Evolutionary conservation across 768 basidiomycete genomes (phyloP).

Genomic region (Panus rudis): DNA sequence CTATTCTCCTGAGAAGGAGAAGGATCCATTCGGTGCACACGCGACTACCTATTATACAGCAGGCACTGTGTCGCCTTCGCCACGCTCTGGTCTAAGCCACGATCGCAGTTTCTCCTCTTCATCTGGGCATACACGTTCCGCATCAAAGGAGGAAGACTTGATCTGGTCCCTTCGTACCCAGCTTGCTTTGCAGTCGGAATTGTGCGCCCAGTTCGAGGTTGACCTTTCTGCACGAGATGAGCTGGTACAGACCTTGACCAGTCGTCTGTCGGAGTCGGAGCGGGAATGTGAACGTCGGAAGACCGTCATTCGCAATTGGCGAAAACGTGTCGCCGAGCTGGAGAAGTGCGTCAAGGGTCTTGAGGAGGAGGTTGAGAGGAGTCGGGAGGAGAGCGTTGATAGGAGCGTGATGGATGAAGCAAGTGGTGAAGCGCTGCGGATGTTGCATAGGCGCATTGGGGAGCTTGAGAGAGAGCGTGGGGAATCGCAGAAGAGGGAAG

Average conservation of each 20-base stretch:
- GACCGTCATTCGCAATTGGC: slow-evolving; percentile 51
- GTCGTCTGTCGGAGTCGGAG: slow-evolving; percentile 48
- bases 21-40: slow-evolving; percentile 69
- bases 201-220: slow-evolving; percentile 70
- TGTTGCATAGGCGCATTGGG: slow-evolving; percentile 74
- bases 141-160: slow-evolving; percentile 64
- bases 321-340: slow-evolving; percentile 70
- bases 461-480: slow-evolving; percentile 63
- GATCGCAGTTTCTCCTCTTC: no score
- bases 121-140: slow-evolving; percentile 44
- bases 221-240: slow-evolving; percentile 72
- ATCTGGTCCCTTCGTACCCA: slow-evolving; percentile 73
- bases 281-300: slow-evolving; percentile 59
- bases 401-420: slow-evolving; percentile 81
- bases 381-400: slow-evolving; percentile 74
- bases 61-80: slow-evolving; percentile 63
- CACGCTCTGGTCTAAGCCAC: slow-evolving; percentile 41
- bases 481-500: slow-evolving; percentile 33
- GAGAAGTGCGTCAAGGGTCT: slow-evolving; percentile 58
- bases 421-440: slow-evolving; percentile 69
- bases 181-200: slow-evolving; percentile 64
- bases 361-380: slow-evolving; percentile 85
- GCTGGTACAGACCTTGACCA: slow-evolving; percentile 52
- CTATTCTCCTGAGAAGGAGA: slow-evolving; percentile 28
- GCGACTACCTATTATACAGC: slow-evolving; percentile 75